Base-by-base conservation (phyloP, 2,329 filamentous ascomycete genomes). In the Colletotrichum chlorophyti region DNA sequence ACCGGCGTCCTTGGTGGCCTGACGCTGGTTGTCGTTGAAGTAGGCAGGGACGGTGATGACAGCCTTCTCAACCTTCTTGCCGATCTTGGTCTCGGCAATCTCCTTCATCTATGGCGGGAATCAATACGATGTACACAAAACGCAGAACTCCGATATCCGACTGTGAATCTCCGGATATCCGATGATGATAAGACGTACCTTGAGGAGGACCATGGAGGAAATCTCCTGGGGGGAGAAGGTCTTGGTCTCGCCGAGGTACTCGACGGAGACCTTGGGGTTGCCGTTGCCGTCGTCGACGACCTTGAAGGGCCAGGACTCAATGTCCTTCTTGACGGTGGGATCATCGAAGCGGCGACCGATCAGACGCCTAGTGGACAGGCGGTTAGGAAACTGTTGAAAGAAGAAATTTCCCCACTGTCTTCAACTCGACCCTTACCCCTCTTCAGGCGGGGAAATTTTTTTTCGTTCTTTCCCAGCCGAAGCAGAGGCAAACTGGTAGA, bases 21-120 rank as follows among this genome's bases (percentile, higher is more conserved):
- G 95, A 82, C 95, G 91, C 85, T 99, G 95, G 86, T 96, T 97
- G 88, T 99, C 95, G 86, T 98, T 98, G 91, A 99, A 99, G 87
- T 99, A 99, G 75, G 95, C 95, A 58, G 95, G 95, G 59, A 98
- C 95, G 63, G 95, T 99, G 79, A 99, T 93, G 77, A 99, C 95
- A 65, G 95, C 95, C 88, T 98, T 98, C 82, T 95, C 89, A 72
- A 98, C 93, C 84, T 95, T 96, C 90, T 96, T 97, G 79, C 93
- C 95, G 71, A 99, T 88, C 87, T 99, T 98, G 79, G 85, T 86
- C 86, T 99, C 95, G 72, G 95, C 95, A 76, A 97, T 93, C 82
- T 99, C 95, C 87, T 97, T 96, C 94, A 98, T 97, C 94, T 96
- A 71, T 68, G 67, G 54, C 8, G 41, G 38, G 15, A 15, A 57